A percentile compares a stretch with the other conserved stretches of the same genome.
Conservation (phyloP, 2,329 filamentous ascomycete genomes). For the Pseudogymnoascus sp. region DNA sequence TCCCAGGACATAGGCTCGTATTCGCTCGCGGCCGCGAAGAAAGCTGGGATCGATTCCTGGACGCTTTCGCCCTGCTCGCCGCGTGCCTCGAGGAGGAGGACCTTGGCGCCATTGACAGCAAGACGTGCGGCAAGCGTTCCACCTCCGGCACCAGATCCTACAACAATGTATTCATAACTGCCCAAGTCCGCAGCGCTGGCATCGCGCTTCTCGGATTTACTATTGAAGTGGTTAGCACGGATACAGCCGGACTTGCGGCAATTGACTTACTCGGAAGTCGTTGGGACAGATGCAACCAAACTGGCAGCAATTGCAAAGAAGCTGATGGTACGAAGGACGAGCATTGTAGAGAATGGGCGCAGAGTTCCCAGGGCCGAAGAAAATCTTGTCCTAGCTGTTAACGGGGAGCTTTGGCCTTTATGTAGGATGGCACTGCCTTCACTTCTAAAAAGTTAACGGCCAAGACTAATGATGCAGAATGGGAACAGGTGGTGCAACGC, state of each 20-base stretch:
- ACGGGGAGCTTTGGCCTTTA: neutral
- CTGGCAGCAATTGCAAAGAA: slow-evolving; percentile 11
- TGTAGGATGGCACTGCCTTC: neutral
- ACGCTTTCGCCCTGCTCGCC: slow-evolving; percentile 39
- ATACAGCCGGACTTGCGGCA: neutral
- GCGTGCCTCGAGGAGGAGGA: slow-evolving; percentile 47
- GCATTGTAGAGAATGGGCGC: neutral
- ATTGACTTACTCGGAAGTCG: neutral
- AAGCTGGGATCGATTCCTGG: slow-evolving; percentile 41
- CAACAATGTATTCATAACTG: slow-evolving; percentile 46
- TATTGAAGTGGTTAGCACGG: neutral
- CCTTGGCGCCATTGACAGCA: slow-evolving; percentile 43
- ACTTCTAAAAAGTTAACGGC: neutral
- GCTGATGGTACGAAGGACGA: slow-evolving; percentile 11
- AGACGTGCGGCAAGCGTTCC: slow-evolving; percentile 44
- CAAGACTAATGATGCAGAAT: neutral
- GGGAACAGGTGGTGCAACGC: neutral
- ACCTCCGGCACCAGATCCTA: slow-evolving; percentile 47
- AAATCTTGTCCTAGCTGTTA: neutral
- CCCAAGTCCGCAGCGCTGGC: neutral
- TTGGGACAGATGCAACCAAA: slow-evolving; percentile 4
- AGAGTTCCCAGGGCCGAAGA: neutral
- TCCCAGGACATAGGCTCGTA: slow-evolving; percentile 44
- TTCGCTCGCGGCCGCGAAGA: slow-evolving; percentile 39
- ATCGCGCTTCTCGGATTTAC: neutral